phyloP scores from a whole-genome alignment of 1,284 basidiomycete species.

The Ustilago xerochloae region DNA sequence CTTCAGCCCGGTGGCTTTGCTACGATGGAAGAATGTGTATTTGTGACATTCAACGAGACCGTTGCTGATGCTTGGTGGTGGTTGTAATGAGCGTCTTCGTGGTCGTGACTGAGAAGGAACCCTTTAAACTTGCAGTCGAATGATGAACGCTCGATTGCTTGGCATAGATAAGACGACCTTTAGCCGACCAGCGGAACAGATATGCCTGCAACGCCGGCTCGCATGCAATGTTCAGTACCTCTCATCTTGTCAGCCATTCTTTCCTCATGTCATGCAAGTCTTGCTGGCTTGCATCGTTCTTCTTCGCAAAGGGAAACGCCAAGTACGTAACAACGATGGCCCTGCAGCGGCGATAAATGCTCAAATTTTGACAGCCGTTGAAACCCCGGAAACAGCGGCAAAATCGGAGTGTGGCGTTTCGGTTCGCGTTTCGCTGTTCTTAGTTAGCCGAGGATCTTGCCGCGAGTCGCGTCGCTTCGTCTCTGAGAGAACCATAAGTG shows the following conservation, averaged over 20 bases:
- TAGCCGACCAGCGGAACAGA: constrained; percentile 2
- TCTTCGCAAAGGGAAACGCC: not conserved
- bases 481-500: too few species aligned
- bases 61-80: not conserved
- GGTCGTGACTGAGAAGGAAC: too few species aligned
- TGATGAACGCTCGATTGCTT: not conserved
- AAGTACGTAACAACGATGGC: not conserved
- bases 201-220: not conserved
- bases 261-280: not conserved
- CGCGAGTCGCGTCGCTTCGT: not conserved
- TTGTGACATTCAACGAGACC: too few species aligned
- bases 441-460: not conserved
- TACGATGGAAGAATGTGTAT: too few species aligned
- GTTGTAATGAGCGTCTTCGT: too few species aligned
- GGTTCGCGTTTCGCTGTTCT: not conserved
- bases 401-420: too few species aligned
- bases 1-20: too few species aligned
- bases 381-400: not conserved
- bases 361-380: not conserved
- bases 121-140: too few species aligned
- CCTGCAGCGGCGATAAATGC: not conserved
- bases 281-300: not conserved
- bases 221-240: too few species aligned
- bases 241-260: too few species aligned
- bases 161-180: not conserved